phyloP scores from a whole-genome alignment of 2,329 filamentous ascomycete species.

The Phialocephala subalpina region DNA sequence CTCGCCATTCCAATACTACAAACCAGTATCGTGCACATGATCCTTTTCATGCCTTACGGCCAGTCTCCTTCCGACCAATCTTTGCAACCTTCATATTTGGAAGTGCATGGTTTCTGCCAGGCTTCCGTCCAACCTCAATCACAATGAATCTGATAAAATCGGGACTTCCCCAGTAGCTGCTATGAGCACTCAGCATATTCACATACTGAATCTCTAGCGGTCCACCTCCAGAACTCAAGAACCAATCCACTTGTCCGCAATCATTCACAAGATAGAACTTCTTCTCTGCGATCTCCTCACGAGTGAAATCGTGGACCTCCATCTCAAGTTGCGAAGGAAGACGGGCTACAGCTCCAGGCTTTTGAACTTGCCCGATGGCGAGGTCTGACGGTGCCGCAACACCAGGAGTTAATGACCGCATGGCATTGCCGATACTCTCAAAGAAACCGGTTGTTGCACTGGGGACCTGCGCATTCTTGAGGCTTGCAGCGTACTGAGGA shows the following conservation, averaged over 20 bases:
- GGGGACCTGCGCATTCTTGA: slow-evolving; percentile 83
- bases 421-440: slow-evolving; percentile 67
- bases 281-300: slow-evolving; percentile 91
- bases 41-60: slow-evolving; percentile 12
- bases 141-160: slow-evolving; percentile 94
- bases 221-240: slow-evolving; percentile 82
- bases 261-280: slow-evolving; percentile 90
- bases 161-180: slow-evolving; percentile 87
- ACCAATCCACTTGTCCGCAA: slow-evolving; percentile 95
- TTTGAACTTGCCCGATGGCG: slow-evolving; percentile 49
- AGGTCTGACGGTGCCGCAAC: slow-evolving; percentile 42
- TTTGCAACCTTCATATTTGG: slow-evolving; percentile 68
- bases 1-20: background rate
- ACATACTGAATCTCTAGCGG: slow-evolving; percentile 94
- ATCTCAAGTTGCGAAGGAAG: slow-evolving; percentile 80
- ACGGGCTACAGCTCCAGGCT: slow-evolving; percentile 49
- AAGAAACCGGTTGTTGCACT: slow-evolving; percentile 72
- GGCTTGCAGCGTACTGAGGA: slow-evolving; percentile 75
- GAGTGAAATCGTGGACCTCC: slow-evolving; percentile 92
- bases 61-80: slow-evolving; percentile 34
- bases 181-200: slow-evolving; percentile 96
- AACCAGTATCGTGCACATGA: background rate
- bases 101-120: slow-evolving; percentile 68
- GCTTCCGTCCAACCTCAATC: slow-evolving; percentile 80
- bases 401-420: slow-evolving; percentile 69